Evolutionary conservation across 2,329 filamentous ascomycete genomes (phyloP), one percentile per base, ranked within the genome.

Genomic region (Chaetomiaceae sp.): DNA sequence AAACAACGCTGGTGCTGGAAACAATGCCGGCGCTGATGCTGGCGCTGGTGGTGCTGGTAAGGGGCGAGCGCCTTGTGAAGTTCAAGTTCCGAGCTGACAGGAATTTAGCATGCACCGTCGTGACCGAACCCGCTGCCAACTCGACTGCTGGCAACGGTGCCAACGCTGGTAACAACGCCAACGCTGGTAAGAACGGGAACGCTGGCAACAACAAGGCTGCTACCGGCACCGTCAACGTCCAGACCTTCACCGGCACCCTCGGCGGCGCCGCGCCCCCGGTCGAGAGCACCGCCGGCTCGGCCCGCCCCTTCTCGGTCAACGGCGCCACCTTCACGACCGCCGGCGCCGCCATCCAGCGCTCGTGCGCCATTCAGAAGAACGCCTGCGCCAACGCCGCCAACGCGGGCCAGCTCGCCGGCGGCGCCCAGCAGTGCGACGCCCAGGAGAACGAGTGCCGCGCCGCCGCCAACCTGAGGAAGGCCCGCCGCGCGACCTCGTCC

Each of bases 281-380:
- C 23, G 58, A 69, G 59, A 67, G 66, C 60, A 64, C 65, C 4
- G 65, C 67, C 34, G 55, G 63, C 27, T 59, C 66, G 9, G 61
- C 67, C 40, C 71, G 72, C 15, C 75, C 75, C 48, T 80, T 79
- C 65, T 69, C 65, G 45, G 82, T 82, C 58, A 82, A 77, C 52
- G 76, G 74, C 15, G 75, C 75, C 51, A 80, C 74, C 56, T 85
- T 84, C 66, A 70, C 76, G 5, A 73, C 73, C 59, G 60, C 64
- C 9, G 71, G 68, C 40, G 75, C 73, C 33, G 76, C 76, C 9
- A 63, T 76, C 54, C 69, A 72, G 65, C 74, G 76, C 23, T 75
- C 75, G 11, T 79, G 76, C 63, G 72, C 75, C 53, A 69, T 77
- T 34, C 75, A 78, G 67, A 72, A 78, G 67, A 78, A 78, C 64